Conservation (phyloP, 73 alveolate species). For the Diophrys appendiculata region DNA sequence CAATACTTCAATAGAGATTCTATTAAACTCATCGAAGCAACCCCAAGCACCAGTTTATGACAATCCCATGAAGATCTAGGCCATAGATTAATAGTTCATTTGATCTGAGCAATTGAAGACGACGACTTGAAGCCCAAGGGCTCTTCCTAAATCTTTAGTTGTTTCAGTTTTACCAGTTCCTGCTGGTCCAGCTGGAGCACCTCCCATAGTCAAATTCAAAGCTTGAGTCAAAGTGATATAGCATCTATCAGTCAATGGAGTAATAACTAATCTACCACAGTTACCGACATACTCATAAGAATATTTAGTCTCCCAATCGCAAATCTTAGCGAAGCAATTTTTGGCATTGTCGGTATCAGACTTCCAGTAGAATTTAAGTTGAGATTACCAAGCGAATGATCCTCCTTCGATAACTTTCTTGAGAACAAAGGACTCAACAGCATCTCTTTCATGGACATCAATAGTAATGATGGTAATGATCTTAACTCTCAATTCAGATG, state of each 20-base stretch:
- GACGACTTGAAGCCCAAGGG: slow-evolving; percentile 98
- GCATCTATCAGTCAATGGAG: slow-evolving; percentile 98
- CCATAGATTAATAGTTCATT: slow-evolving; percentile 94
- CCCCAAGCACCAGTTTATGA: slow-evolving; percentile 98
- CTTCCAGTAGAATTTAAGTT: slow-evolving; percentile 98
- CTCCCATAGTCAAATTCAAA: slow-evolving; percentile 92
- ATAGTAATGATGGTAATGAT: slow-evolving; percentile 99
- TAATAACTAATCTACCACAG: slow-evolving; percentile 97
- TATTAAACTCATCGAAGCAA: slow-evolving; percentile 98
- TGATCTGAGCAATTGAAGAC: slow-evolving; percentile 99
- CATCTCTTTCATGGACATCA: slow-evolving; percentile 99
- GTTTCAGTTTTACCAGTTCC: slow-evolving; percentile 99
- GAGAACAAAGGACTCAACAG: slow-evolving; percentile 93
- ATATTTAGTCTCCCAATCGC: slow-evolving; percentile 97
- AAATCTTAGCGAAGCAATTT: slow-evolving; percentile 95
- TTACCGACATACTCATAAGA: slow-evolving; percentile 99
- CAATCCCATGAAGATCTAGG: slow-evolving; percentile 94
- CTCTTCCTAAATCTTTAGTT: slow-evolving; percentile 98
- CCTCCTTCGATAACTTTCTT: slow-evolving; percentile 73
- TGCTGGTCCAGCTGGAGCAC: slow-evolving; percentile 99
- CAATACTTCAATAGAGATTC: slow-evolving; percentile 94
- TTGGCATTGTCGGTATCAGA: slow-evolving; percentile 75
- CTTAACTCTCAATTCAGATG: slow-evolving; percentile 89
- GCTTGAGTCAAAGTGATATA: slow-evolving; percentile 97
- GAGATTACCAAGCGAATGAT: slow-evolving; percentile 98